phyloP scores from a whole-genome alignment of 495 filamentous ascomycete genomes.

The Lophium mytilinum region DNA sequence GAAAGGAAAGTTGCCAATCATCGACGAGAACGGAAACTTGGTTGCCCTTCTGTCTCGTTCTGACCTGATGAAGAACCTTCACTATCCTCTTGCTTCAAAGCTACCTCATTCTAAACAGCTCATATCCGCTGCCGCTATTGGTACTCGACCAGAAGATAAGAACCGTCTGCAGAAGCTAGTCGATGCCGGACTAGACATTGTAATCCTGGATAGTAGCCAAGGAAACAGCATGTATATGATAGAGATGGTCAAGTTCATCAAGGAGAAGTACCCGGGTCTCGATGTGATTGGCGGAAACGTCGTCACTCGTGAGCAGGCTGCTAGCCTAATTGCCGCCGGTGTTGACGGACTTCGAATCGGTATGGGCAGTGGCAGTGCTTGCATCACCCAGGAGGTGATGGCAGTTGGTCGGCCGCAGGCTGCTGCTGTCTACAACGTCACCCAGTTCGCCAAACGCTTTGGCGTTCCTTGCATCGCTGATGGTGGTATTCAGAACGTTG shows the following conservation, averaged over 20 bases:
- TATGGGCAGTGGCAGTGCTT: conserved; percentile 96
- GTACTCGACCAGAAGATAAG: conserved; percentile 90
- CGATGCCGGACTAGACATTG: conserved; percentile 92
- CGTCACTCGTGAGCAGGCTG: conserved; percentile 91
- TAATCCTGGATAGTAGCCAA: conserved; percentile 90
- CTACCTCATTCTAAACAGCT: conserved; percentile 96
- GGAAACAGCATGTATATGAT: conserved; percentile 97
- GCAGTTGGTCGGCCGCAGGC: conserved; percentile 94
- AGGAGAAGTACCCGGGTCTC: conserved; percentile 70
- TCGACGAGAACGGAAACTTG: conserved; percentile 78
- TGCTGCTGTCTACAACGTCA: conserved; percentile 80
- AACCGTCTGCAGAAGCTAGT: conserved; percentile 74
- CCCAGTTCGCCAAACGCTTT: conserved; percentile 80
- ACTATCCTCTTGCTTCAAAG: conserved; percentile 96
- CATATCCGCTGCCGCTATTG: conserved; percentile 89
- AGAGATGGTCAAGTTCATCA: conserved; percentile 93
- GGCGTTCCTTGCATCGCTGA: conserved; percentile 98
- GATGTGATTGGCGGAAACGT: conserved; percentile 98
- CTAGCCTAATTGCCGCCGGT: conserved; percentile 82
- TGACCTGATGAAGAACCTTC: conserved; percentile 96
- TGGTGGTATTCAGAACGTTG: conserved; percentile 95
- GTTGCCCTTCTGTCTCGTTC: conserved; percentile 93
- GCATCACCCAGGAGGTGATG: conserved; percentile 99
- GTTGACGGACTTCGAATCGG: conserved; percentile 96
- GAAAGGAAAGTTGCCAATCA: conserved; percentile 98